Conservation (phyloP, 345 rosid genomes). For the Physaria fendleri region DNA sequence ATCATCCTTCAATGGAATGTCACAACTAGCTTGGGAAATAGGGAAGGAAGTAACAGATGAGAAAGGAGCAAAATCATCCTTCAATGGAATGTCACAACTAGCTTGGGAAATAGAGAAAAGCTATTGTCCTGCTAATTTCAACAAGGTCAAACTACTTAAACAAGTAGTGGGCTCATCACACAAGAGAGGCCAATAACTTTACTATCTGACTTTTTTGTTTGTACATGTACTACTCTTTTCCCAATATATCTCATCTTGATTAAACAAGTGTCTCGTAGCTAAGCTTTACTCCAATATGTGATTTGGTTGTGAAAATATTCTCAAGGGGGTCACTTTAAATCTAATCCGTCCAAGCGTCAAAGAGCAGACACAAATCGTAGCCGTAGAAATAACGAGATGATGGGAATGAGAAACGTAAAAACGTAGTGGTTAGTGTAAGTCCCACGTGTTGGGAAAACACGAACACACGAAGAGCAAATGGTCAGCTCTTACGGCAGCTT, state of each 20-base stretch:
- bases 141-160: slow-evolving; percentile 65
- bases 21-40: slow-evolving; percentile 92
- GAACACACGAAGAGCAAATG: slow-evolving; percentile 22
- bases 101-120: slow-evolving; percentile 96
- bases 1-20: slow-evolving; percentile 88
- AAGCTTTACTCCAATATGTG: neutral
- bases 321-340: slow-evolving; percentile 11
- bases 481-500: slow-evolving; percentile 36
- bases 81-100: slow-evolving; percentile 85
- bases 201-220: neutral
- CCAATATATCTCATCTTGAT: no score
- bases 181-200: slow-evolving; percentile 5
- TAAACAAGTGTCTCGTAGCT: neutral
- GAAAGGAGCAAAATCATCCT: slow-evolving; percentile 85
- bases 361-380: slow-evolving; percentile 20
- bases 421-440: slow-evolving; percentile 24
- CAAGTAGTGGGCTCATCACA: slow-evolving; percentile 33
- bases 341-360: slow-evolving; percentile 21
- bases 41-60: slow-evolving; percentile 88
- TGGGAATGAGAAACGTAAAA: slow-evolving; percentile 12
- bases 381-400: slow-evolving; percentile 29
- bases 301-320: slow-evolving; percentile 1
- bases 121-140: slow-evolving; percentile 40
- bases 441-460: slow-evolving; percentile 32
- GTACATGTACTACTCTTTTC: no score